Evolutionary conservation across 2,329 filamentous ascomycete genomes (phyloP), one percentile per base, ranked within the genome.

Genomic region (Botrytis hyacinthi): DNA sequence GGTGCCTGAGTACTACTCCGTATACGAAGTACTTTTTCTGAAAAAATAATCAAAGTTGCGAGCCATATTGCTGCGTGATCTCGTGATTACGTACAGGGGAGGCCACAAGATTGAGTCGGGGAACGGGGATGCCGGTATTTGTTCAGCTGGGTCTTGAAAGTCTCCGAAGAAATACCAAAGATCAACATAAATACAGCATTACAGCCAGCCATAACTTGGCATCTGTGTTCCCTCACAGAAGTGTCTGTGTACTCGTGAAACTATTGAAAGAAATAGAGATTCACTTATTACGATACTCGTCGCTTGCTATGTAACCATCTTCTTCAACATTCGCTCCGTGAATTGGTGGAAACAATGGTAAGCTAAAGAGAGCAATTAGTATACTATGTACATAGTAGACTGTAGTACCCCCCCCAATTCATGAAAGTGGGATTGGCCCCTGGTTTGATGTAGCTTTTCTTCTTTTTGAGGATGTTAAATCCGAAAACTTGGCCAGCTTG

Each of bases 151-250:
- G 37, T 42, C 7, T 57, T 29, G n/a, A 29, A 57, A 57, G n/a
- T 57, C n/a, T 57, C 14, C 51, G n/a, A 57, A 57, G 51, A 57
- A 57, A 29, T 18, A 57, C 51, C 51, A 4, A 8, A 29, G 51
- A 57, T 57, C 51, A 57, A 57, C n/a, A 29, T 57, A 9, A 18
- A 57, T 29, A 29, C 51, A 29, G 26, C 20, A n/a, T 12, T 22
- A 65, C 61, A 65, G 61, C 61, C 18, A 65, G 61, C 40, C 40
- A 65, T 32, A 65, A 22, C 62, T 46, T 46, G 42, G 40, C 48
- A n/a, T 22, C 10, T 35, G 40, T 46, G 29, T 8, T 22, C 20
- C 62, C n/a, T 57, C n/a, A 32, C n/a, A 29, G 14, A 29, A 29
- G n/a, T 18, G 16, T 57, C 51, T 57, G n/a, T 57, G n/a, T 29